phyloP scores from a whole-genome alignment of 108 stramenopile species.

The Epipyxis sp. region DNA sequence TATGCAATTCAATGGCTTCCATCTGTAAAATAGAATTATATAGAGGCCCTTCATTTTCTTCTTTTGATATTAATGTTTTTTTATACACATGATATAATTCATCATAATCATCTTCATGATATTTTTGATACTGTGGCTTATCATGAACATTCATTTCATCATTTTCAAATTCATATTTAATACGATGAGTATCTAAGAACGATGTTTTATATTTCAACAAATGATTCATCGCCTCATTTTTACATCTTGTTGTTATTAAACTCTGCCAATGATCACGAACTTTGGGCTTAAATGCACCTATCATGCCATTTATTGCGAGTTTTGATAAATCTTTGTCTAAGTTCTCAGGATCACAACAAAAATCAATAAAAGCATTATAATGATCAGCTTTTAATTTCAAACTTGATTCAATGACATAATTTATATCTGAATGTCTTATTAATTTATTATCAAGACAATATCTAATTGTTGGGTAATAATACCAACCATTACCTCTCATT shows the following conservation, averaged over 20 bases:
- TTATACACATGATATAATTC: too few species aligned
- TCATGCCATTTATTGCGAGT: not conserved
- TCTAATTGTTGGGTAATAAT: not conserved
- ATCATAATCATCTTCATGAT: too few species aligned
- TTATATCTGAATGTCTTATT: not conserved
- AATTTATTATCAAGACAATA: not conserved
- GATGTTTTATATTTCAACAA: not conserved
- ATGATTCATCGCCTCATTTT: not conserved
- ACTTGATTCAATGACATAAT: not conserved
- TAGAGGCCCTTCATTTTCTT: not conserved
- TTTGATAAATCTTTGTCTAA: not conserved
- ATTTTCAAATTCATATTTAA: too few species aligned
- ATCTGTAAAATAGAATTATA: not conserved
- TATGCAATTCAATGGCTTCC: constrained; percentile 10
- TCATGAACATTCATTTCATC: not conserved
- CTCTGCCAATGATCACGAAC: not conserved
- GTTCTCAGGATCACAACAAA: not conserved
- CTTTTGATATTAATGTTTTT: not conserved
- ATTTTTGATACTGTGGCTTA: not conserved
- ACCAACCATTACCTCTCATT: constrained; percentile 1
- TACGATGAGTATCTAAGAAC: too few species aligned
- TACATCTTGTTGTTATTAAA: not conserved
- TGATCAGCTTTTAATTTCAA: not conserved
- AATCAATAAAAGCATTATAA: constrained; percentile 10
- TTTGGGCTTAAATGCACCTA: not conserved